phyloP scores from a whole-genome alignment of 805 yeast species.

The Candida michaelii region DNA sequence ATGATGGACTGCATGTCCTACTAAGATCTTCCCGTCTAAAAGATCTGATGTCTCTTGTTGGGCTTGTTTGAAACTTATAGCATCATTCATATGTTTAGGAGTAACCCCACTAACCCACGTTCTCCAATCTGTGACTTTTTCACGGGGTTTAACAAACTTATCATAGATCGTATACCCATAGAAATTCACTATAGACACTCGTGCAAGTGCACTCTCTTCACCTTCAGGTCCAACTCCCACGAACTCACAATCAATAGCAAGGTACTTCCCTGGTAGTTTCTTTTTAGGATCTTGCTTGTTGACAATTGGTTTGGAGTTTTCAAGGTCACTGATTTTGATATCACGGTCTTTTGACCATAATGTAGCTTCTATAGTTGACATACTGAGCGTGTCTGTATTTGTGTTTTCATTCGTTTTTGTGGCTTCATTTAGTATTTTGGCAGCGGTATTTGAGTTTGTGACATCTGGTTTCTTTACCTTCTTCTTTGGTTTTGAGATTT shows the following conservation, averaged over 20 bases:
- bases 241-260: conserved; percentile 92
- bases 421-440: too few species aligned
- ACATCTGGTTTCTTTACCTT: background rate
- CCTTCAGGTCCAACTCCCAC: conserved; percentile 88
- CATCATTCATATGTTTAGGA: conserved; percentile 66
- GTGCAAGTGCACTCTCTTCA: conserved; percentile 66
- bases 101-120: conserved; percentile 89
- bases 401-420: too few species aligned
- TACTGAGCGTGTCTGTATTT: too few species aligned
- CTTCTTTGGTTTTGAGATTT: background rate
- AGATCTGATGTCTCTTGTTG: conserved; percentile 55
- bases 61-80: conserved; percentile 66
- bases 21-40: conserved; percentile 55
- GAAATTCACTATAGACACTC: conserved; percentile 85
- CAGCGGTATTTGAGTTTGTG: background rate
- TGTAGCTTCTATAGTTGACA: conserved; percentile 20
- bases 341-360: conserved; percentile 27
- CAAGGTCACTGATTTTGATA: conserved; percentile 11
- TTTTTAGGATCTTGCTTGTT: conserved; percentile 20
- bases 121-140: conserved; percentile 83
- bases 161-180: conserved; percentile 74
- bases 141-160: conserved; percentile 71
- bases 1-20: conserved; percentile 84
- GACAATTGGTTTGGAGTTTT: background rate
- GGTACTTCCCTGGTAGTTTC: conserved; percentile 61